Evolutionary conservation across 192 early-diverging fungal genomes (phyloP).

Genomic region (Coemansia sp.): DNA sequence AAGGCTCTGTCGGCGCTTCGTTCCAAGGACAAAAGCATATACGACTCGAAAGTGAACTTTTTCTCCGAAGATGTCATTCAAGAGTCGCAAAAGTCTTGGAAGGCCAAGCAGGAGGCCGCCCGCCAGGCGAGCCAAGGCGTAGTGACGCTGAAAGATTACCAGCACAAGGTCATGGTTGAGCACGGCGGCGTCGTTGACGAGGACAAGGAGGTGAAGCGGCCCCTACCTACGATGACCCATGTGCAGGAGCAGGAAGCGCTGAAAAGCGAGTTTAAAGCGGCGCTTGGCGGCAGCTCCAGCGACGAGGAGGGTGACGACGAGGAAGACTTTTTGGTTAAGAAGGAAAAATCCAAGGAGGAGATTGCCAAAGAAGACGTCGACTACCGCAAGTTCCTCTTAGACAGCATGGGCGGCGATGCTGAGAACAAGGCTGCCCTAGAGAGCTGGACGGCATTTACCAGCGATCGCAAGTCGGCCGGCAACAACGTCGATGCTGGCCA

Average conservation of each 20-base stretch:
- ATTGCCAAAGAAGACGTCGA: conserved; percentile 81
- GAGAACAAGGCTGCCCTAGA: conserved; percentile 20
- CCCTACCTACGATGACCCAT: conserved; percentile 56
- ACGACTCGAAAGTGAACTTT: conserved; percentile 74
- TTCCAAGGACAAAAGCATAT: conserved; percentile 76
- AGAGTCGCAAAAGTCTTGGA: conserved; percentile 39
- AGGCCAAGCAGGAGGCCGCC: conserved; percentile 25
- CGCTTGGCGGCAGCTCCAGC: conserved; percentile 49
- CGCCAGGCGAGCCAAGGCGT: conserved; percentile 28
- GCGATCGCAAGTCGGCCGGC: conserved; percentile 3
- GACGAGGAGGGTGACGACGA: conserved; percentile 62
- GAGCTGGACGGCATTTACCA: conserved; percentile 23
- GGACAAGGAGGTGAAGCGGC: conserved; percentile 20
- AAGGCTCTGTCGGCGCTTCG: conserved; percentile 84
- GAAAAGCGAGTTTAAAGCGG: conserved; percentile 71
- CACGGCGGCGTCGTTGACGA: conserved; percentile 55
- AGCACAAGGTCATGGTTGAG: conserved; percentile 61
- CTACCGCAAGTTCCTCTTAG: conserved; percentile 85
- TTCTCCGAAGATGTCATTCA: conserved; percentile 61
- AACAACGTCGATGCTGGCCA: conserved; percentile 55
- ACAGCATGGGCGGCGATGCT: conserved; percentile 61
- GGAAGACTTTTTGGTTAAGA: conserved; percentile 69
- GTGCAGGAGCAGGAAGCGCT: conserved; percentile 83
- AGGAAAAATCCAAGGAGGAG: conserved; percentile 75
- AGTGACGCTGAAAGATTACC: conserved; percentile 82